These are phyloP conservation scores for Erucastrum elatum DNA, from an alignment of 345 rosid genomes.

Conservation along the genomic window DNA sequence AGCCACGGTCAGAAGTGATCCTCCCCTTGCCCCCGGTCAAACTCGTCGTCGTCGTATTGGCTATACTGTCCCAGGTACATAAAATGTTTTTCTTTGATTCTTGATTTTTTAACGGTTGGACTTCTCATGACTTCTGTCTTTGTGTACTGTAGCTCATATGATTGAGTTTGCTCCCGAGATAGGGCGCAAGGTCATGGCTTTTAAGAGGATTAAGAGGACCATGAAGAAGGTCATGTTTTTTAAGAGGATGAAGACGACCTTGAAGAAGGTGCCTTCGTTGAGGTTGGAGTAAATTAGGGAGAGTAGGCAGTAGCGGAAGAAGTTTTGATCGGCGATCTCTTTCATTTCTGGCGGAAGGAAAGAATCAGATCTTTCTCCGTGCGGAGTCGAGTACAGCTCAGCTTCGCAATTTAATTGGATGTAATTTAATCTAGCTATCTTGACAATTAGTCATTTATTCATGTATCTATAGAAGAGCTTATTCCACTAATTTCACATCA, in stretches of 20 bases:
- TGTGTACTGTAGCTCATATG: not conserved
- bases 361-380: slow-evolving; percentile 6
- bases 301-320: no score
- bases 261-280: no score
- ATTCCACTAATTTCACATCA: no score
- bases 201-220: not conserved
- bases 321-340: no score
- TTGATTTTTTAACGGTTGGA: not conserved
- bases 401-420: not conserved
- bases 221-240: not conserved
- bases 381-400: not conserved
- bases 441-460: no score
- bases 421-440: no score
- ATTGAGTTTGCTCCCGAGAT: not conserved
- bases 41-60: not conserved
- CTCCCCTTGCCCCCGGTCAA: not conserved
- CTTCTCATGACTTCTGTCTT: not conserved
- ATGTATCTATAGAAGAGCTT: no score
- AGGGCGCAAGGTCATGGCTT: not conserved
- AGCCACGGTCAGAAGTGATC: not conserved
- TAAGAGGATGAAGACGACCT: not conserved
- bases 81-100: not conserved
- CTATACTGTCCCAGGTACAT: not conserved
- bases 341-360: no score
- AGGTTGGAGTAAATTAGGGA: no score